Base-by-base conservation (phyloP, 2,329 filamentous ascomycete genomes). In the Aspergillus sp. region DNA sequence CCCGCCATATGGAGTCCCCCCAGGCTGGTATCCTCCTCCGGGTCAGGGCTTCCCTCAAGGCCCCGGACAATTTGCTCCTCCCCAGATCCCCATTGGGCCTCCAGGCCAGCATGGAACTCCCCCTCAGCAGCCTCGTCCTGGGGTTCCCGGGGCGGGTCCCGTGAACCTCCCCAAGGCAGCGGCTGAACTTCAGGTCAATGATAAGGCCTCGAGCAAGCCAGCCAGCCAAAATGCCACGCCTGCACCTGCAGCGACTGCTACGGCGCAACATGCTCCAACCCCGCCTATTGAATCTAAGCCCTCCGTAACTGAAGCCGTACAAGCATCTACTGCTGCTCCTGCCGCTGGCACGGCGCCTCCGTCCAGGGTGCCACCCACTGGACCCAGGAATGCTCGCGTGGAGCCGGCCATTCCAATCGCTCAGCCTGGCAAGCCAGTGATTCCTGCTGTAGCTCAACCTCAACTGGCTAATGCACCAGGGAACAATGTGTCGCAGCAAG, bases 11-110 rank as follows among this genome's bases (percentile, higher is more conserved):
- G 86, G 85, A 52, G 83, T 82, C 10, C 86, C 82, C 41, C 75
- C 74, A 42, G 85, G 84, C 47, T 94, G 88, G 86, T 91, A 83
- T 62, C 85, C 85, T 55, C 80, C 78, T 45, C 81, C 82, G 6
- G 84, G 83, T 5, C 86, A 87, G 67, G 83, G 82, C 28, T 93
- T 88, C 56, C 84, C 82, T 32, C 82, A 79, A 52, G 74, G 69
- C 29, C 83, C 80, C 9, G 83, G 78, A 19, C 19, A 19, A 42
- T 79, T 75, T 19, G 86, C 84, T 60, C 83, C 82, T 49, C 80
- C 79, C 33, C 76, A 61, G 47, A 72, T 78, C 62, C 78, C 77
- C 26, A 75, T 78, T 50, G 80, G 78, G 32, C 77, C 77, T 51
- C 76, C 78, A 38, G 74, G 75, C 34, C 65, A 67, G 43, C 69